Conservation (phyloP, 208 protist species). For the Kentomonas sorsogonicus region DNA sequence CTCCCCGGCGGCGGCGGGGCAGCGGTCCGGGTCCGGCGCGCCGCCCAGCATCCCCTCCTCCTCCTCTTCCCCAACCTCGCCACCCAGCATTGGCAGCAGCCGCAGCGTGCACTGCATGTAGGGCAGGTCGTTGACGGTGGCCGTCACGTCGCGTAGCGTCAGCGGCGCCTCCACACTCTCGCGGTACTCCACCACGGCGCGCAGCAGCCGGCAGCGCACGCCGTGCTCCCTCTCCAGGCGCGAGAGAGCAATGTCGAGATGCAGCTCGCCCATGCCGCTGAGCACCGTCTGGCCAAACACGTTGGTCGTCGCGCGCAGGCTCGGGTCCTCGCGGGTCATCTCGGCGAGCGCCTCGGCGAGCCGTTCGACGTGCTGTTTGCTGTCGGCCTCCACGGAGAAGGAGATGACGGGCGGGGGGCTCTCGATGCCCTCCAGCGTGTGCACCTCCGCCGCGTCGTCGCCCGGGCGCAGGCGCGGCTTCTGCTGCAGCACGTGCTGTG, state of each 20-base stretch:
- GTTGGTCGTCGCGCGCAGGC: constrained; percentile 80
- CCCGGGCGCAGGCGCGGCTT: constrained; percentile 19
- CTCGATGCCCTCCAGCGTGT: constrained; percentile 78
- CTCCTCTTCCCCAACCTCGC: constrained; percentile 18
- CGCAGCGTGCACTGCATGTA: constrained; percentile 60
- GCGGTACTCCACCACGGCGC: constrained; percentile 83
- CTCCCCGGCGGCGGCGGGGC: no score
- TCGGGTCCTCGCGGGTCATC: constrained; percentile 93
- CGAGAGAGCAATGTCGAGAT: constrained; percentile 94
- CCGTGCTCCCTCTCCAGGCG: constrained; percentile 90
- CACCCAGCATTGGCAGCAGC: constrained; percentile 35
- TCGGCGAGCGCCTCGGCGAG: constrained; percentile 91
- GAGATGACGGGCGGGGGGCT: constrained; percentile 96
- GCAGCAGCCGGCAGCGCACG: constrained; percentile 80
- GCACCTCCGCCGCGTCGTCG: constrained; percentile 37
- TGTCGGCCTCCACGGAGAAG: constrained; percentile 90
- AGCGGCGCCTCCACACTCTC: constrained; percentile 41
- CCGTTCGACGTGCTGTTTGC: constrained; percentile 65
- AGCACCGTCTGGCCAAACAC: constrained; percentile 92
- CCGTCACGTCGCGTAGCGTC: constrained; percentile 19
- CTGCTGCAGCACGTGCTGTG: constrained; percentile 26
- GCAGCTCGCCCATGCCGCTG: constrained; percentile 95
- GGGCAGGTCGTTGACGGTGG: constrained; percentile 47
- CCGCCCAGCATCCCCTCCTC: not conserved
- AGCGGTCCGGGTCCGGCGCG: constrained; percentile 8